Conservation (phyloP, 2,329 filamentous ascomycete species). For the Fusarium bactridioides region DNA sequence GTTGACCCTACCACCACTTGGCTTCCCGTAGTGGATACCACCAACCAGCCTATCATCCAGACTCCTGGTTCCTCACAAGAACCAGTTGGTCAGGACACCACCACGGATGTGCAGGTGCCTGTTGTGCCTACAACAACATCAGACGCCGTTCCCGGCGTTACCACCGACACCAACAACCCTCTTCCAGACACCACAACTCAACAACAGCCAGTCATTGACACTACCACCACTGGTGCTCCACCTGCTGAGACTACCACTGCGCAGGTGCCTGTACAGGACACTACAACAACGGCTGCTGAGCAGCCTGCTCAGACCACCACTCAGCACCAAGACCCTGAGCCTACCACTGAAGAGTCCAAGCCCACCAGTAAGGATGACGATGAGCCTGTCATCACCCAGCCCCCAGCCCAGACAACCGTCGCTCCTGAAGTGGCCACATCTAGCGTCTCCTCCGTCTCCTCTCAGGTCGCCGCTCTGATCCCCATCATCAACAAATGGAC, state of each 20-base stretch:
- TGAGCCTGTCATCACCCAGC: slow-evolving; percentile 8
- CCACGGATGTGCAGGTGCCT: neutral
- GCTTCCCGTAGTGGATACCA: neutral
- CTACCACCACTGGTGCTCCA: neutral
- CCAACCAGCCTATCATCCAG: neutral
- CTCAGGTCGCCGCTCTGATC: slow-evolving; percentile 18
- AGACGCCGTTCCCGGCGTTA: neutral
- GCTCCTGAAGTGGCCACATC: slow-evolving; percentile 17
- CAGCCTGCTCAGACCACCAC: neutral
- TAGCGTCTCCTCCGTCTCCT: slow-evolving; percentile 21
- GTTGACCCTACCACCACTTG: neutral
- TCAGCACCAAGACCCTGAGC: neutral
- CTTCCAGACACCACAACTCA: neutral
- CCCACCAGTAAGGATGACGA: neutral
- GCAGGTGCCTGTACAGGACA: neutral
- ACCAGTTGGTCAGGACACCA: neutral
- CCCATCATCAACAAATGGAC: slow-evolving; percentile 31
- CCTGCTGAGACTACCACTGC: neutral
- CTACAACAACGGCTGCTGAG: neutral
- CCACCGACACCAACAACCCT: neutral
- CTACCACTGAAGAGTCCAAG: neutral
- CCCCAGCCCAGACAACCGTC: slow-evolving; percentile 15
- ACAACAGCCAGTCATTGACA: neutral
- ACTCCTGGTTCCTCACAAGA: neutral
- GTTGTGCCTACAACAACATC: neutral